Percentiles rank a stretch among this genome's conserved stretches.
Evolutionary conservation across 2,329 filamentous ascomycete genomes (phyloP).

Genomic region (Tolypocladium tropicale): DNA sequence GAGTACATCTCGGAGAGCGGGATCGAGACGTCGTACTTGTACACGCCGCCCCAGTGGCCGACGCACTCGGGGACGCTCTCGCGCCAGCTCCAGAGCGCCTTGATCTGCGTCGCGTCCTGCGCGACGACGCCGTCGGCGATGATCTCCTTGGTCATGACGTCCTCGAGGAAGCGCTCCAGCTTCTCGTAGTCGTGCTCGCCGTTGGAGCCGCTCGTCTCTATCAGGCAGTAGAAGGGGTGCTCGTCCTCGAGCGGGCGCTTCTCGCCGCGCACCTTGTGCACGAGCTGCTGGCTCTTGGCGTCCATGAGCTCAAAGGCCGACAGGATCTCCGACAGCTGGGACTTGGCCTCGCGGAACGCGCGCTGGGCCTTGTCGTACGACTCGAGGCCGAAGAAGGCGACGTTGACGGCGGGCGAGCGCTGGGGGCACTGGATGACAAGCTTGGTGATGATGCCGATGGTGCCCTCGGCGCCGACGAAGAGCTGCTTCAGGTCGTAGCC

Average conservation of each 20-base stretch:
- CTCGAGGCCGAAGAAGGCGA: constrained; percentile 85
- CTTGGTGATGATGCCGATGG: constrained; percentile 86
- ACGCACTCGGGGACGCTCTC: constrained; percentile 87
- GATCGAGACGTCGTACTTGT: constrained; percentile 98
- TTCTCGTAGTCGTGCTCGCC: constrained; percentile 89
- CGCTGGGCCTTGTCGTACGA: constrained; percentile 82
- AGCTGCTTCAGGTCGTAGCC: constrained; percentile 96
- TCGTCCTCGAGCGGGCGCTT: constrained; percentile 73
- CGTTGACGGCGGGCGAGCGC: constrained; percentile 78
- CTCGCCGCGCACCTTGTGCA: constrained; percentile 63
- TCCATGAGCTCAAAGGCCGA: constrained; percentile 99
- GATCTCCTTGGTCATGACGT: constrained; percentile 81
- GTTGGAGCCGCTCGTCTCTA: constrained; percentile 95
- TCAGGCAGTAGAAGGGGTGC: constrained; percentile 89
- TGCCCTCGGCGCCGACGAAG: constrained; percentile 92
- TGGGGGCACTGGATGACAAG: constrained; percentile 85
- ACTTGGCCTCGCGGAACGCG: constrained; percentile 83
- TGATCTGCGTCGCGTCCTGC: constrained; percentile 84
- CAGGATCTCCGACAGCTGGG: constrained; percentile 84
- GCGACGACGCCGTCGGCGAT: constrained; percentile 85
- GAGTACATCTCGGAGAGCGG: constrained; percentile 79
- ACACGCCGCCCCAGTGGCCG: constrained; percentile 86
- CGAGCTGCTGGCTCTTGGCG: constrained; percentile 66
- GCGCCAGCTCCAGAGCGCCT: constrained; percentile 80
- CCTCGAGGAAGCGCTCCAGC: constrained; percentile 79